Evolutionary conservation across 2,329 filamentous ascomycete species (phyloP), one percentile per base, ranked within the genome.

Genomic region (Cordyceps cicadae): DNA sequence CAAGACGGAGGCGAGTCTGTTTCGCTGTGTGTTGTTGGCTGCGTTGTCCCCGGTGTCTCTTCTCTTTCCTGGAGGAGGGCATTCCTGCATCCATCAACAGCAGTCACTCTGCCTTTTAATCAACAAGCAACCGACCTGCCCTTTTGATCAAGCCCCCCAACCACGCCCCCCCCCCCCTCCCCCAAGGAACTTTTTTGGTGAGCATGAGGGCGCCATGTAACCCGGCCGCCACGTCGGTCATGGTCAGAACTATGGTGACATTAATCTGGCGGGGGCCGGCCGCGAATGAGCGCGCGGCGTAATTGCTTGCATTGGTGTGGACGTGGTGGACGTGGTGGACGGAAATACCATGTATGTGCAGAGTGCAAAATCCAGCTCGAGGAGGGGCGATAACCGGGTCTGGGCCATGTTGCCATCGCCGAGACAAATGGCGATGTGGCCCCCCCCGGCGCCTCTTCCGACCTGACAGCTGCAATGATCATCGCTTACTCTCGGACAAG

Each of bases 341-440:
- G 45, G 19, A 41, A 41, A 50, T 48, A n/a, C 24, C 24, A 37
- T 26, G 37, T 5, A 29, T 5, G 29, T 29, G 29, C 29, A 29
- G 29, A 29, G 29, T 29, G 29, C 29, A 29, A 29, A 29, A 29
- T 5, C 2, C 9, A 46, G 12, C 24, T n/a, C 34, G 46, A 32
- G 32, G 45, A 41, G 54, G 54, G 46, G 26, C 46, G 46, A 57
- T 43, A 57, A 57, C 21, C 46, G 46, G 54, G 54, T 41, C 54
- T 57, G 46, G 54, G 21, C 32, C 45, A 57, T 57, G 54, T 57
- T 57, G 54, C 46, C 54, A 57, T 57, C 34, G 46, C 24, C 5
- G 45, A 50, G 46, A 24, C 34, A 43, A 26, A 57, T 50, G 54
- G 14, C 54, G 54, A 57, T 50, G 54, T 34, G 21, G 11, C n/a